phyloP scores from a whole-genome alignment of 345 rosid genomes.

The Angophora floribunda region DNA sequence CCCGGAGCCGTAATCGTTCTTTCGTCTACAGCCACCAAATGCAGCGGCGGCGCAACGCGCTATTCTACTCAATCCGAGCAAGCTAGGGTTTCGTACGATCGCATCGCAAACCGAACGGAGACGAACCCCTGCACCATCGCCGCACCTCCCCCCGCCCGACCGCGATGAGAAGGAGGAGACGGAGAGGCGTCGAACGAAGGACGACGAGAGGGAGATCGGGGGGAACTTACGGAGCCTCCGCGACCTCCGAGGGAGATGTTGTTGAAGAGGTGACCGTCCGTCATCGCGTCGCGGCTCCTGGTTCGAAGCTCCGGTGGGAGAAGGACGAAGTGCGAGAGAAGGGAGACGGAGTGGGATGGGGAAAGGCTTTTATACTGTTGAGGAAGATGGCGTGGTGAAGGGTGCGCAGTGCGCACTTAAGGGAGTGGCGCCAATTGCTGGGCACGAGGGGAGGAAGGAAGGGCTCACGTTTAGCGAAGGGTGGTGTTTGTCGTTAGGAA shows the following conservation, averaged over 20 bases:
- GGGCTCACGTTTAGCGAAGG: not conserved
- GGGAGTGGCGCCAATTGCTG: not conserved
- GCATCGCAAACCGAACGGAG: not conserved
- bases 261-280: slow-evolving; percentile 73
- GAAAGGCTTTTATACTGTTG: not conserved
- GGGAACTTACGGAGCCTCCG: slow-evolving; percentile 56
- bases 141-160: not conserved
- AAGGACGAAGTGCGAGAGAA: not conserved
- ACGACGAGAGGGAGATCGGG: not conserved
- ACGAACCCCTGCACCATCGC: not conserved
- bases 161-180: not conserved
- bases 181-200: not conserved
- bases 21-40: not conserved
- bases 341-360: not conserved
- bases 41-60: not conserved
- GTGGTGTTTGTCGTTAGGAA: not conserved
- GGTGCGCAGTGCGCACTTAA: not conserved
- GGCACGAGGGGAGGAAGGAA: no score
- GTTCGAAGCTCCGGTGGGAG: not conserved
- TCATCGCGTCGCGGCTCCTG: slow-evolving; percentile 15
- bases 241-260: slow-evolving; percentile 82
- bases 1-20: not conserved
- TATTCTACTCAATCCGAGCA: not conserved
- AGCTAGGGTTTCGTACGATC: not conserved
- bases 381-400: not conserved